Base-by-base conservation (phyloP, 352 stramenopile genomes). In the Globisporangium emineosum region DNA sequence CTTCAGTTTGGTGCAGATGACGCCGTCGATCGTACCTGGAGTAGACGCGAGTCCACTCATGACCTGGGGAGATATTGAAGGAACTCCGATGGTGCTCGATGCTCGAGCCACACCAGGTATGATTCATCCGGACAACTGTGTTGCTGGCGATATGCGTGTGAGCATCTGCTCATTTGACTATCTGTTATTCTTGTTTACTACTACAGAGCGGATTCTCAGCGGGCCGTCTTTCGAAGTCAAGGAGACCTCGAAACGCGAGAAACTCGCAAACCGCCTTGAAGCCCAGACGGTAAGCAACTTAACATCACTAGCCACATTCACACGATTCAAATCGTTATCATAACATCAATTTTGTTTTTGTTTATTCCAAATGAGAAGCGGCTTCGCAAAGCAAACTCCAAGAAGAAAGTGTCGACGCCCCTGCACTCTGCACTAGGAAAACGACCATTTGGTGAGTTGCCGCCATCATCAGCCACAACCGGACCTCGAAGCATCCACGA, bases 61-160 rank as follows among this genome's bases (percentile, higher is more conserved):
- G 78, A 96, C 87, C 0, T 96, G 87, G 87, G 87, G 87, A 32
- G 78, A 87, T 17, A 94, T 96, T 61, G 87, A 93, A 77, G 79
- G 69, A 23, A 96, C 87, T 19, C 87, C 87, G 8, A 79, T 85
- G 60, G 75, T 83, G 45, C 69, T 94, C 13, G 71, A 78, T 21
- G 61, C 70, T 6, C 25, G 65, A 42, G 64, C 67, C 3, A 79
- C 70, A 2, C 67, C 75, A 78, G 73, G 85, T 93, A 65, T 5
- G 49, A 12, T 13, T 29, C 21, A 10, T 52, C 13, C 1, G 9
- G 8, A 2, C 3, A 10, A 37, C 2, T 35, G 32, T 9, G 32
- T 8, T 35, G 32, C 6, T n/a, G n/a, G n/a, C n/a, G n/a, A n/a
- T n/a, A n/a, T n/a, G n/a, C 23, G 25, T 49, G 32, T 4, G 13